Evolutionary conservation across 1,284 basidiomycete species (phyloP).

Genomic region (Thelephora terrestris): DNA sequence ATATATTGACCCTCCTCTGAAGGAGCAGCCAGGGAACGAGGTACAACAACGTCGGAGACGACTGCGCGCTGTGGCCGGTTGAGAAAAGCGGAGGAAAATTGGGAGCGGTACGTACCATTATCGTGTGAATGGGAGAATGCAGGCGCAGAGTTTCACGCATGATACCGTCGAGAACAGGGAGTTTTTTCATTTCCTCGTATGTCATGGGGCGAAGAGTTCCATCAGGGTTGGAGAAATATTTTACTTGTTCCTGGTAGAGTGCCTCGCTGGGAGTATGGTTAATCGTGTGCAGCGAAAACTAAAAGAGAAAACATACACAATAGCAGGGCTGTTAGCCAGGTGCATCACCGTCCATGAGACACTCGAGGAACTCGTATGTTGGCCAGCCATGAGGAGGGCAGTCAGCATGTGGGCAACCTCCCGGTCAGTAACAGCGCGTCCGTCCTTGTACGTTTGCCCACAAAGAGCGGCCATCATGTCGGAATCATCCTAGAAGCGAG

Average conservation of each 20-base stretch:
- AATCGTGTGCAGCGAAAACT: not conserved
- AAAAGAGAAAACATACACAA: conserved; percentile 47
- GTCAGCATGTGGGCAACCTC: conserved; percentile 98
- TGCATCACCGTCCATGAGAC: conserved; percentile 91
- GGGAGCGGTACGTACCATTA: conserved; percentile 35
- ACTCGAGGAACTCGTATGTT: conserved; percentile 94
- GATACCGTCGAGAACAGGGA: conserved; percentile 81
- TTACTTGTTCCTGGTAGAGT: conserved; percentile 84
- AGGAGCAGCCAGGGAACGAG: conserved; percentile 70
- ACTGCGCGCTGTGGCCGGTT: conserved; percentile 52
- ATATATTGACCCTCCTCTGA: conserved; percentile 68
- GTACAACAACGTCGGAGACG: conserved; percentile 76
- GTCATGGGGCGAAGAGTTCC: conserved; percentile 75
- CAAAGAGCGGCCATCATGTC: conserved; percentile 93
- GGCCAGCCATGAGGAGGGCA: conserved; percentile 93
- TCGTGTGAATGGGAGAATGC: conserved; percentile 90
- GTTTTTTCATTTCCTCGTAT: conserved; percentile 78
- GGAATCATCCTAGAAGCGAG: conserved; percentile 49
- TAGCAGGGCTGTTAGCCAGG: conserved; percentile 69
- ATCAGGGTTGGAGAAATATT: conserved; percentile 72
- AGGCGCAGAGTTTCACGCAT: conserved; percentile 90
- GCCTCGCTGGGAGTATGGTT: conserved; percentile 41
- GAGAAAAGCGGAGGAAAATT: not conserved
- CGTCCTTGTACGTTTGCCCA: conserved; percentile 82
- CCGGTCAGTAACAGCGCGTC: conserved; percentile 70